Evolutionary conservation across 805 yeast genomes (phyloP), one percentile per base, ranked within the genome.

Genomic region (Nakazawaea wickerhamii): DNA sequence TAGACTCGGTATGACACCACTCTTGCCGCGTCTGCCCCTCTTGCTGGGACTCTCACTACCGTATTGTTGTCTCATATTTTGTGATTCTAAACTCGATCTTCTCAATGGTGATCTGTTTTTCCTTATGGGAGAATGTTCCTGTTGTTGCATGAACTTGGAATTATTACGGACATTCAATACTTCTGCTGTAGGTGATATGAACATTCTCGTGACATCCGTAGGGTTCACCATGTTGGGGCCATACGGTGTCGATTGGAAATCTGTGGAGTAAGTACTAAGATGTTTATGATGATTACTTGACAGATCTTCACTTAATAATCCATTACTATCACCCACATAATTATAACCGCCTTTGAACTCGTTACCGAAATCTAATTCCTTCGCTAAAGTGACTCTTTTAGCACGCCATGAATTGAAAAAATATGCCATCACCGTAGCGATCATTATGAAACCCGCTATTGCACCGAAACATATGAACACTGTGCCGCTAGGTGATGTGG

Each of bases 401-500:
- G 87, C 77, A 11, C 63, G 27, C 40, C 43, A 42, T 17, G 48
- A 39, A 22, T 35, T 45, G 41, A 36, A 30, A 5, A 36, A 26
- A 22, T 42, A 43, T 9, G 36, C 40, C 7, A 42, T n/a, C n/a
- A 42, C 37, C 4, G 47, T 67, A 1, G 68, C 70, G 3, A 81
- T 48, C 17, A 80, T 59, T 4, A 84, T 63, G 30, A 77, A 79
- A 0, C 81, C 85, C 4, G 81, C 77, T 30, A 81, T 68, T 9
- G 82, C 67, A 1, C 95, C 95, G 33, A 86, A 83, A 0, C 85
- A 83, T 40, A 88, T 87, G 61, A 86, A 87, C 2, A 88, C 89
- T 1, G 93, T 83, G 1, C 95, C 95, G 36, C 75, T 70, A 1
- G 89, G 86, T 36, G 70, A 67, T 17, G 55, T 55, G 5, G 78